Conservation (phyloP, 257 asterid species). For the Solanum chiquidenum region DNA sequence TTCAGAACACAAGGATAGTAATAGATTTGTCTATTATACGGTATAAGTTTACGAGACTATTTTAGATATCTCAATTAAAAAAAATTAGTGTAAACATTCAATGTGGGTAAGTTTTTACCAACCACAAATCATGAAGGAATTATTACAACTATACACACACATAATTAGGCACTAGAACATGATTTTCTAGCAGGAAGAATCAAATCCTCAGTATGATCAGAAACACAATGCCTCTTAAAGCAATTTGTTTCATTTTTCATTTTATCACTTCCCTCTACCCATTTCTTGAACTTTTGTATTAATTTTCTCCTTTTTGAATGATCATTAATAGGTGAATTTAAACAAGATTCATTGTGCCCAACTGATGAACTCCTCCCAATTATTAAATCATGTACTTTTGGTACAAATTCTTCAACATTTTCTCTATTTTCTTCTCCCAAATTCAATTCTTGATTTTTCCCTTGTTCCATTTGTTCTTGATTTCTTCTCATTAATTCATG, state of each 20-base stretch:
- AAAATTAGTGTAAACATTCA: too few relatives aligned
- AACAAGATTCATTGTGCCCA: conserved; percentile 17
- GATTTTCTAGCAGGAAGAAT: conserved; percentile 30
- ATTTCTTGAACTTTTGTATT: conserved; percentile 36
- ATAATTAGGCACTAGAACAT: conserved; percentile 31
- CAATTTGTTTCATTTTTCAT: conserved; percentile 20
- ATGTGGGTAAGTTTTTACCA: too few relatives aligned
- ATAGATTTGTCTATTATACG: too few relatives aligned
- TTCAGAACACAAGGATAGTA: too few relatives aligned
- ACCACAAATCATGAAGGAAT: neutral
- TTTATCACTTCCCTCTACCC: conserved; percentile 43
- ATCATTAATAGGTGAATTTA: conserved; percentile 10
- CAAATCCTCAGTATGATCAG: conserved; percentile 9
- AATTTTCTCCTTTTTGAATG: conserved; percentile 39
- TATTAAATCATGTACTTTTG: conserved; percentile 16
- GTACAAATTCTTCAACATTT: conserved; percentile 13
- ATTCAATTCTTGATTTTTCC: conserved; percentile 7
- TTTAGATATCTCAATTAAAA: too few relatives aligned
- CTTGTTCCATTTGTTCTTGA: conserved; percentile 16
- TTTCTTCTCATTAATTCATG: conserved; percentile 34
- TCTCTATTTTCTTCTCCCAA: conserved; percentile 8
- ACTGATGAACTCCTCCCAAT: neutral
- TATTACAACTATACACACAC: neutral
- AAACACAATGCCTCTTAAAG: conserved; percentile 17
- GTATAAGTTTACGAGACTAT: too few relatives aligned